These are phyloP conservation scores for Trichoderma sp. DNA, from an alignment of 2,329 filamentous ascomycete species.

Conservation along the genomic window DNA sequence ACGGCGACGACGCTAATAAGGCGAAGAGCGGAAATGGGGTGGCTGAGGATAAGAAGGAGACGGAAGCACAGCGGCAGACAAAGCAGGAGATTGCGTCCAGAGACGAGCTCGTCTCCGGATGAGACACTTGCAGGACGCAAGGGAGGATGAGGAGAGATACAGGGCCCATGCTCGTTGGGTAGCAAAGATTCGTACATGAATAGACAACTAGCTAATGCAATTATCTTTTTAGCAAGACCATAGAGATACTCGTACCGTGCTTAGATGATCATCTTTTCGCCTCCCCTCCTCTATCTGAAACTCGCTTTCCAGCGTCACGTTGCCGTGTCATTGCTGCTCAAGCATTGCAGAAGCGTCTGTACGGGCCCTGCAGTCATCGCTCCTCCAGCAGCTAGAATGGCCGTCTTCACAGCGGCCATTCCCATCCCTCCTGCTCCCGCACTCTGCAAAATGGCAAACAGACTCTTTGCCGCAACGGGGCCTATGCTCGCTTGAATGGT, in stretches of 20 bases:
- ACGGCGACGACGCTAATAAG: conserved; percentile 43
- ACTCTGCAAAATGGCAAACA: conserved; percentile 36
- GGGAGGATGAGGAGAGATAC: neutral
- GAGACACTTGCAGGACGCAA: neutral
- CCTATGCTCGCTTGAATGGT: conserved; percentile 24
- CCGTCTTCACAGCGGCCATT: conserved; percentile 22
- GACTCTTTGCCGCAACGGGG: conserved; percentile 26
- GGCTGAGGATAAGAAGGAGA: neutral
- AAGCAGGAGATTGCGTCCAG: conserved; percentile 24
- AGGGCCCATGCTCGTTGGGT: neutral
- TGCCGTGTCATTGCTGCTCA: neutral
- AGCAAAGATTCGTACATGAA: neutral
- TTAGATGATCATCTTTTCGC: neutral
- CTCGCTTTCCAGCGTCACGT: neutral
- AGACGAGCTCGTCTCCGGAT: conserved; percentile 24
- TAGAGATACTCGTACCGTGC: neutral
- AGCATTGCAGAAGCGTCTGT: neutral
- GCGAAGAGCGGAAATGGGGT: conserved; percentile 29
- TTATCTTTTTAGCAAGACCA: neutral
- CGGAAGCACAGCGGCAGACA: neutral
- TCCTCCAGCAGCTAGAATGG: neutral
- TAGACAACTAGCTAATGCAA: conserved; percentile 6
- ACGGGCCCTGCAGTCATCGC: neutral
- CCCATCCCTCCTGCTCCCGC: conserved; percentile 33
- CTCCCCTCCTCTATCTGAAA: neutral